A percentile compares a stretch with the other conserved stretches of the same genome.
phyloP scores from a whole-genome alignment of 2,329 filamentous ascomycete species.

The Parastagonospora avenae region DNA sequence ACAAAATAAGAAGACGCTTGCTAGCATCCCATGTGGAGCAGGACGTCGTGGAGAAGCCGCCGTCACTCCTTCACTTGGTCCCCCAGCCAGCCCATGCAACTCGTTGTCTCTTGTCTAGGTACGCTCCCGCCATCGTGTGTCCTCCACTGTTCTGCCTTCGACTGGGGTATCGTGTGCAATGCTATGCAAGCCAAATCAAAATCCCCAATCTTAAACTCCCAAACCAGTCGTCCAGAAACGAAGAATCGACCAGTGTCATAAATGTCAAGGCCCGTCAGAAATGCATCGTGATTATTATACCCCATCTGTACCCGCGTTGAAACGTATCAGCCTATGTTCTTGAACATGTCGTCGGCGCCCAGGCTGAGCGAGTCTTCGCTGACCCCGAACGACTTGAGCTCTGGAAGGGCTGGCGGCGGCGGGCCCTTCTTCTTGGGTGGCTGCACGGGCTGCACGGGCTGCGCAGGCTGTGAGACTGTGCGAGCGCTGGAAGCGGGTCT shows the following conservation, averaged over 20 bases:
- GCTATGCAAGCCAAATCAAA: conserved; percentile 42
- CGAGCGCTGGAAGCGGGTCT: conserved; percentile 26
- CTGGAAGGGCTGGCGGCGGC: conserved; percentile 48
- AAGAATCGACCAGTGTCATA: conserved; percentile 39
- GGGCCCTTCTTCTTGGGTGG: conserved; percentile 39
- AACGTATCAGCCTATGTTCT: conserved; percentile 42
- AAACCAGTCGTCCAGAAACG: conserved; percentile 21
- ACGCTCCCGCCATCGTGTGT: conserved; percentile 4
- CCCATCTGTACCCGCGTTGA: conserved; percentile 5
- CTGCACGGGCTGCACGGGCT: conserved; percentile 8
- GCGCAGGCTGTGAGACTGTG: conserved; percentile 20
- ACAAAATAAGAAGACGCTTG: conserved; percentile 27
- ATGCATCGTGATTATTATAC: conserved; percentile 26
- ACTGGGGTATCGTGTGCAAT: conserved; percentile 47
- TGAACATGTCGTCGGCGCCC: conserved; percentile 48
- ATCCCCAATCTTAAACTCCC: conserved; percentile 40
- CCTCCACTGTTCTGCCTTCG: conserved; percentile 30
- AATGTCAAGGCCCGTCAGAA: conserved; percentile 37
- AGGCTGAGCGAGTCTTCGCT: conserved; percentile 40
- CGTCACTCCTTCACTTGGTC: conserved; percentile 11
- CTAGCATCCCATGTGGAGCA: conserved; percentile 11
- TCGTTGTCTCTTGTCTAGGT: neutral
- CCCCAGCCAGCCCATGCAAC: conserved; percentile 18
- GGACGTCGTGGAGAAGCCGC: conserved; percentile 1
- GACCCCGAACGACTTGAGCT: conserved; percentile 44